Conservation (phyloP, 345 rosid genomes). For the Gossypioides kirkii region DNA sequence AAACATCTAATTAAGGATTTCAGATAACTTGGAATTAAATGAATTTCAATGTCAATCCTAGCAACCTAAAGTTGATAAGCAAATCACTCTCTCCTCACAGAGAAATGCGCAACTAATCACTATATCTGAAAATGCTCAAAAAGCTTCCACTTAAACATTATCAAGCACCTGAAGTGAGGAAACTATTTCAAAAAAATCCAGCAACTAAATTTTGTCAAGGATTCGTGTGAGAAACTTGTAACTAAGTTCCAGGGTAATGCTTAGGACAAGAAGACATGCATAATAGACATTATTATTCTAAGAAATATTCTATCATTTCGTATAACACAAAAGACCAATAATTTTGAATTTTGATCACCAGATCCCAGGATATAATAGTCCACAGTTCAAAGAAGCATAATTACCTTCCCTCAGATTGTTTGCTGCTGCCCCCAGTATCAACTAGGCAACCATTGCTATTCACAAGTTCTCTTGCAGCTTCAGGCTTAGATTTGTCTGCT, state of each 20-base stretch:
- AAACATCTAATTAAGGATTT: conserved; percentile 5
- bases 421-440: conserved; percentile 62
- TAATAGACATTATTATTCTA: background rate
- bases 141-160: background rate
- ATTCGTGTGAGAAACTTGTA: background rate
- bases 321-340: conserved; percentile 4
- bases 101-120: background rate
- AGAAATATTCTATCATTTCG: conserved; percentile 1
- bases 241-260: background rate
- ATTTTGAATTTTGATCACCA: conserved; percentile 4
- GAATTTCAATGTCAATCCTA: background rate
- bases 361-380: background rate
- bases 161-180: background rate
- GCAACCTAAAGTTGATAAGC: background rate
- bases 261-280: background rate
- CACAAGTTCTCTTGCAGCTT: conserved; percentile 48
- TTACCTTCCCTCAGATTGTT: conserved; percentile 51
- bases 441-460: conserved; percentile 61
- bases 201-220: conserved; percentile 1
- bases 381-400: conserved; percentile 14
- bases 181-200: background rate
- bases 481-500: conserved; percentile 48
- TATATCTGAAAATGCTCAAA: background rate
- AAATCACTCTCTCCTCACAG: conserved; percentile 3
- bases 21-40: background rate